Base-by-base conservation (phyloP, 2,329 filamentous ascomycete species). In the Botryosphaeria dothidea region DNA sequence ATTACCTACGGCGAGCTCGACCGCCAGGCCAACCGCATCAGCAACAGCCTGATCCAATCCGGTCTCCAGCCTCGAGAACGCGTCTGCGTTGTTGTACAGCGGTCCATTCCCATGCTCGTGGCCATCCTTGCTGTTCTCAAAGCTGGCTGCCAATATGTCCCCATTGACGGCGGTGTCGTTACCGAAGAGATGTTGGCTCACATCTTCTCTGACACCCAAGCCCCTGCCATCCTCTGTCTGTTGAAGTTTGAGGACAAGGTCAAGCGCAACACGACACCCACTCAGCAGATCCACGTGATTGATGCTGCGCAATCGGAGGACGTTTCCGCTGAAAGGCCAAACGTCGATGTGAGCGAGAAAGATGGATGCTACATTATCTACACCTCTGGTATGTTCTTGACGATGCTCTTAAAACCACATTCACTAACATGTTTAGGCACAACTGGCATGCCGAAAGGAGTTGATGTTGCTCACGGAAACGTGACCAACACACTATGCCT, bases 361-460 rank as follows among this genome's bases (percentile, higher is more conserved):
- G 73, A 73, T 69, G 76, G 34, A 13, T 38, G 21, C 3, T 78
- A 76, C 57, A 72, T 74, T 23, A 84, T 85, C 65, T 86, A 86
- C 70, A 86, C 85, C 54, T 86, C 85, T 62, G 71, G 75, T 74
- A 43, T 2, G 31, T 9, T 13, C 2, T 23, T 41, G 23, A 15
- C 15, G 23, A 72, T 29, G 4, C 0, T n/a, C 7, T 46, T 2
- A 9, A 19, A 43, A 74, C 7, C 25, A 8, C 13, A n/a, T 11
- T 17, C 23, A 11, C 25, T 58, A n/a, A 58, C 38, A 29, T 9
- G 54, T 15, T 4, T 11, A 58, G 73, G 73, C 43, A 88, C 85
- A 15, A 87, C 85, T 0, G 85, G 85, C 5, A 80, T 79, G 25
- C 85, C 85, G 1, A 88, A 88, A 69, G 85, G 85, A 1, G 85